Conservation (phyloP, 2,329 filamentous ascomycete species). For the Ceratocystis huliohia region DNA sequence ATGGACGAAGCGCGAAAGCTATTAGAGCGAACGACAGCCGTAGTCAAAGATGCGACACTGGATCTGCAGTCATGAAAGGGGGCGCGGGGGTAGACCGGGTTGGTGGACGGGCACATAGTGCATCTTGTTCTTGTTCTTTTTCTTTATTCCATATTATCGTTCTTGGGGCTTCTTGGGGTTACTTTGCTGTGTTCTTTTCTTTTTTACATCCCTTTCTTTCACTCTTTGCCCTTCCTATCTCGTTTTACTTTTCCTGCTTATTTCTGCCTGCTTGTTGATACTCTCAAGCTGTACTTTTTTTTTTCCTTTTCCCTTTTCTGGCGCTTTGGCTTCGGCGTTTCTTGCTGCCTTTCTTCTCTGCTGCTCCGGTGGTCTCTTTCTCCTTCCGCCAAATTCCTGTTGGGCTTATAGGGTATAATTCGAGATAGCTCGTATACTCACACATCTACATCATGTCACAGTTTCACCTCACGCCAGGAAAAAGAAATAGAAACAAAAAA, state of each 20-base stretch:
- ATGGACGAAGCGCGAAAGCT: slow-evolving; percentile 56
- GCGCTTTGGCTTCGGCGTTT: background rate
- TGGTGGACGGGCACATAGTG: background rate
- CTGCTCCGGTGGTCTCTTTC: background rate
- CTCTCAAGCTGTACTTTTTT: background rate
- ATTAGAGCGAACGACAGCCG: slow-evolving; percentile 57
- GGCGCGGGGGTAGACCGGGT: background rate
- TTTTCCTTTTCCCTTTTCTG: background rate
- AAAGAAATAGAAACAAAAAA: background rate
- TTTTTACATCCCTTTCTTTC: background rate
- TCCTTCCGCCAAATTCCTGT: background rate
- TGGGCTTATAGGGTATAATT: background rate
- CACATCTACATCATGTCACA: background rate
- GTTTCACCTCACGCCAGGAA: background rate
- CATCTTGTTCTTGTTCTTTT: background rate
- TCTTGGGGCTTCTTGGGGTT: background rate
- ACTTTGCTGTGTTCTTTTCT: slow-evolving; percentile 7
- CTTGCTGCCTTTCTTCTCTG: background rate
- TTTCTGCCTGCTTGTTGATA: background rate
- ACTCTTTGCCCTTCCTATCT: background rate
- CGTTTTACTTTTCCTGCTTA: background rate
- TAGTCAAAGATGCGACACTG: slow-evolving; percentile 49
- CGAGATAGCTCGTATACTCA: background rate
- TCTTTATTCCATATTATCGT: background rate
- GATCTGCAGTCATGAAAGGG: slow-evolving; percentile 24